Percentiles rank a stretch among this genome's conserved stretches.
Evolutionary conservation across 192 early-diverging fungal genomes (phyloP).

Genomic region (Pilobolus umbonatus): DNA sequence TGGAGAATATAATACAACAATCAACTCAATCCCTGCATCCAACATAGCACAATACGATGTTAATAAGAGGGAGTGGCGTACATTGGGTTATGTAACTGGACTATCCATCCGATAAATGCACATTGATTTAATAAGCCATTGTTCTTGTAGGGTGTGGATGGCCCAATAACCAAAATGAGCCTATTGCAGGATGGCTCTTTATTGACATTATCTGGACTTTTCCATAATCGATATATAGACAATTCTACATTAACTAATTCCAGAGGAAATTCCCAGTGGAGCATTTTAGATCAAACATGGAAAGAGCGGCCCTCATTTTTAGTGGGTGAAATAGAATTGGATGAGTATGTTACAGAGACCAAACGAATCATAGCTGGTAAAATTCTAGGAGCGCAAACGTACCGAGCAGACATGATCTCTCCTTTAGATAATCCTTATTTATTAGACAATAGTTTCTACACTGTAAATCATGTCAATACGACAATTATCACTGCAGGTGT

Average conservation of each 20-base stretch:
- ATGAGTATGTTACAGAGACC: not conserved
- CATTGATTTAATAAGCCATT: not conserved
- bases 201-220: conserved; percentile 7
- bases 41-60: conserved; percentile 17
- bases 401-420: not conserved
- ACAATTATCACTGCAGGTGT: not conserved
- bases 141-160: conserved; percentile 20
- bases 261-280: conserved; percentile 11
- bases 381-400: not conserved
- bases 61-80: not conserved
- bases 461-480: too few relatives aligned
- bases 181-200: not conserved
- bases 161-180: conserved; percentile 3
- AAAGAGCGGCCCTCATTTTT: not conserved
- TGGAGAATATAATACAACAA: conserved; percentile 7
- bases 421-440: too few relatives aligned
- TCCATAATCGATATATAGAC: not conserved
- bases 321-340: not conserved
- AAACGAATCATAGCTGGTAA: not conserved
- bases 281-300: not conserved
- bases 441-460: too few relatives aligned
- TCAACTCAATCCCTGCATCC: not conserved
- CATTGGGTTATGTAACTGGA: conserved; percentile 3
- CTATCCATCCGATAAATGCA: not conserved
- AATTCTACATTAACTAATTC: not conserved